Base-by-base conservation (phyloP, 768 basidiomycete species). In the Pisolithus microcarpus region DNA sequence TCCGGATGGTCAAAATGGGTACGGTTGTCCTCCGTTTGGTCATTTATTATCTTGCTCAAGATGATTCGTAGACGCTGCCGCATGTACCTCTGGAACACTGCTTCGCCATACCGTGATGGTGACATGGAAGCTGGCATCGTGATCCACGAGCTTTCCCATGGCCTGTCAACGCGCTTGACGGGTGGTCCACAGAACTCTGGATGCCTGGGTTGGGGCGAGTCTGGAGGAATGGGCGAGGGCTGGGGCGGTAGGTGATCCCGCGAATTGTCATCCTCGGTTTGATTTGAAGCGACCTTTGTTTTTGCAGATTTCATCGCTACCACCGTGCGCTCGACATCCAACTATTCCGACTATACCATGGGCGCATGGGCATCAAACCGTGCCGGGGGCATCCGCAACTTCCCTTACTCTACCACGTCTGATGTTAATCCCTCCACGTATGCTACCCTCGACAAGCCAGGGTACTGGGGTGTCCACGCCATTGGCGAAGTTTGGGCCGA, bases 121-220 rank as follows among this genome's bases (percentile, higher is more conserved):
- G 93, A 96, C 59, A 75, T 97, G 37, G 95, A 99, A 68, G 91
- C 91, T 38, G 95, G 94, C 34, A 98, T 99, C 52, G 93, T 96
- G 57, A 92, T 97, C 52, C 91, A 93, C 67, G 91, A 94, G 67
- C 63, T 87, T 56, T 72, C 77, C 48, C 95, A 99, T 66, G 95
- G 95, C 53, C 72, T 97, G 44, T 91, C 88, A 63, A 99, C 92
- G 3, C 87, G 95, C 60, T 67, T 97, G 54, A 98, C 95, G 7
- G 95, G 95, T 66, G 95, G 95, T 3, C 93, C 93, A 0, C 76
- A 80, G 49, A 90, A 95, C 71, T 93, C 91, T 28, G 89, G 87
- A 2, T 96, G 94, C 65, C 82, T 98, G 50, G 91, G 91, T 10
- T 98, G 88, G 85, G 94, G 95, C 47, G 93, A 98, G 72, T 77